Percentiles rank a stretch among this genome's conserved stretches.
Evolutionary conservation across 345 rosid species (phyloP).

Genomic region (Gossypium australe): DNA sequence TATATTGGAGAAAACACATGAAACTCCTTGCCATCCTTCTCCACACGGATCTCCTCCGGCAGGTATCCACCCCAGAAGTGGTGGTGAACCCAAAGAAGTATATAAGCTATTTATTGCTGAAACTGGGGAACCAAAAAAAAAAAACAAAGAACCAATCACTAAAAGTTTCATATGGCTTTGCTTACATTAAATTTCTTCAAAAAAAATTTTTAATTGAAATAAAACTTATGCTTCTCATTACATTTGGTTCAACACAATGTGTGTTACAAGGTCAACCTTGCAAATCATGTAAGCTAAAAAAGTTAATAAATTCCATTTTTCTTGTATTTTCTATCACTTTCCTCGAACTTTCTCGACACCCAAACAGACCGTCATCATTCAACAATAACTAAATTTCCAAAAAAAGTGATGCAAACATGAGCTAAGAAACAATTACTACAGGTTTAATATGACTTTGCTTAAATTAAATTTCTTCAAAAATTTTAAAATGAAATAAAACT

Average conservation of each 20-base stretch:
- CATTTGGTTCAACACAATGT: neutral
- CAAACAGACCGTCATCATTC: conserved; percentile 14
- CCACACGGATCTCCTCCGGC: conserved; percentile 95
- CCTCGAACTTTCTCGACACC: conserved; percentile 5
- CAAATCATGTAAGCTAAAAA: neutral
- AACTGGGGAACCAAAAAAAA: conserved; percentile 34
- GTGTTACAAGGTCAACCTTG: neutral
- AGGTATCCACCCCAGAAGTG: conserved; percentile 58
- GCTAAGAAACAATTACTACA: conserved; percentile 5
- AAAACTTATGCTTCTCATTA: neutral
- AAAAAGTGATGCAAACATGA: neutral
- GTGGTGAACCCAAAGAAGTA: conserved; percentile 55
- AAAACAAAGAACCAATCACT: conserved; percentile 3
- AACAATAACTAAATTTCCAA: neutral
- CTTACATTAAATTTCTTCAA: neutral
- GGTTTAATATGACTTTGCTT: neutral
- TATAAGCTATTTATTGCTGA: conserved; percentile 66
- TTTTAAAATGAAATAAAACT: neutral
- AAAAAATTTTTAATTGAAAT: neutral
- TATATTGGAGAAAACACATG: conserved; percentile 70
- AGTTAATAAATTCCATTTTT: neutral
- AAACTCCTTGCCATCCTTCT: conserved; percentile 81
- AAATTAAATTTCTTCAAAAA: neutral
- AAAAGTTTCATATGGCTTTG: neutral
- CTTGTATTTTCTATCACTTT: neutral